Evolutionary conservation across 1,284 basidiomycete species (phyloP).

Genomic region (Heterobasidion parviporum): DNA sequence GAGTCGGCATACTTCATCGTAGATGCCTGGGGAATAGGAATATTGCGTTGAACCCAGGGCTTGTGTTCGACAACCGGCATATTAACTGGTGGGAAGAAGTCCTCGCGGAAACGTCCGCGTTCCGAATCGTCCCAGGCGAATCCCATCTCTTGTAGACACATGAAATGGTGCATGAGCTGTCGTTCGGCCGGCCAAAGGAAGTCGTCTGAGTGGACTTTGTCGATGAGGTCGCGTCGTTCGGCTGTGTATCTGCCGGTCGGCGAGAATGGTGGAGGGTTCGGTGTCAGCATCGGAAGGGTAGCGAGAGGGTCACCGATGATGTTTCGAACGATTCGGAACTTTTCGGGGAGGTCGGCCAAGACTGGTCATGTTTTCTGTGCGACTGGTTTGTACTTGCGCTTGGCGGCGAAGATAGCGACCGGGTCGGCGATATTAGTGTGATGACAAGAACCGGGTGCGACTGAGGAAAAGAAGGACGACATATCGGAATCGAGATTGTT

Average conservation of each 20-base stretch:
- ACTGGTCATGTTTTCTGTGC: background rate
- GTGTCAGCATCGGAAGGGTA: background rate
- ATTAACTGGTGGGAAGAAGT: background rate
- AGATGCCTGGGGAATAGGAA: background rate
- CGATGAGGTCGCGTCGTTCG: background rate
- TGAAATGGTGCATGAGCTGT: background rate
- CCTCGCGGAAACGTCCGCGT: background rate
- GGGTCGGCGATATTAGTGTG: background rate
- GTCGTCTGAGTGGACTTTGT: background rate
- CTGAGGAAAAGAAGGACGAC: background rate
- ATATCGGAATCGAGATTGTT: background rate
- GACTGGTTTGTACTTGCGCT: background rate
- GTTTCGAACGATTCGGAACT: background rate
- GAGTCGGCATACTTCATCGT: background rate
- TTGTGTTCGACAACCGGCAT: background rate
- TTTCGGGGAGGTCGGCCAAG: background rate
- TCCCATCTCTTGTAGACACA: background rate
- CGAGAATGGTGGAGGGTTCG: background rate
- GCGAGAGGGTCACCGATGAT: background rate
- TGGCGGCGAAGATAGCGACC: background rate
- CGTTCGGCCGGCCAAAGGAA: slow-evolving; percentile 5
- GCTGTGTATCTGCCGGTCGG: background rate
- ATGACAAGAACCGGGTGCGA: background rate
- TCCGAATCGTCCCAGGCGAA: background rate
- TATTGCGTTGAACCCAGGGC: background rate